Percentiles rank a stretch among this genome's conserved stretches.
These are phyloP conservation scores for Phlebopus sp. DNA, from an alignment of 1,284 basidiomycete genomes.

Conservation along the genomic window DNA sequence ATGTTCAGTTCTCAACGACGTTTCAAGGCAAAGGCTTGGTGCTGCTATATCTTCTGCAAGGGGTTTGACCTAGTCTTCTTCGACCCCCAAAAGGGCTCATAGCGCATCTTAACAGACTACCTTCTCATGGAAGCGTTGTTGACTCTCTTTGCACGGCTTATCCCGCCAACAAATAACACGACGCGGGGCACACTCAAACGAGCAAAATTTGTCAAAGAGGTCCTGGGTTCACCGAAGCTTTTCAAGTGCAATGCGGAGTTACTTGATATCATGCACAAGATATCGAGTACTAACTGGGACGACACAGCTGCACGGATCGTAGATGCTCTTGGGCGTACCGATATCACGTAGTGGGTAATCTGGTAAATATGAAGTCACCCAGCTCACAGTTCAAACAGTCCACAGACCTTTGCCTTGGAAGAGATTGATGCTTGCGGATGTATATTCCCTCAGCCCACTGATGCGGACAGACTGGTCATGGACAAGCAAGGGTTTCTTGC, in stretches of 20 bases:
- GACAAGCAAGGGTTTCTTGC: slow-evolving; percentile 50
- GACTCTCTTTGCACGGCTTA: slow-evolving; percentile 51
- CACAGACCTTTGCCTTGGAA: slow-evolving; percentile 54
- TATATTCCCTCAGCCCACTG: slow-evolving; percentile 33
- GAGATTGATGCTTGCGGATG: slow-evolving; percentile 40
- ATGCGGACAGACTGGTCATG: slow-evolving; percentile 46
- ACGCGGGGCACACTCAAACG: slow-evolving; percentile 37
- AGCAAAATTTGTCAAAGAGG: slow-evolving; percentile 47
- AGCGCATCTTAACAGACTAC: slow-evolving; percentile 41
- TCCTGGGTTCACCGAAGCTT: slow-evolving; percentile 39
- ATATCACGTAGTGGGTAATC: slow-evolving; percentile 47
- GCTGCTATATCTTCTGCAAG: slow-evolving; percentile 29
- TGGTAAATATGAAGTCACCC: background rate
- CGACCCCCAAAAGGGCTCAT: slow-evolving; percentile 4
- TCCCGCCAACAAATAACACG: slow-evolving; percentile 44
- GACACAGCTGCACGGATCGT: slow-evolving; percentile 45
- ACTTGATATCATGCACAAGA: slow-evolving; percentile 40
- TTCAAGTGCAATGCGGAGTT: slow-evolving; percentile 38
- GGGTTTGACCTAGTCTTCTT: slow-evolving; percentile 22
- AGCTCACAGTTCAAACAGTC: slow-evolving; percentile 35
- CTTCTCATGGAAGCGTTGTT: slow-evolving; percentile 55
- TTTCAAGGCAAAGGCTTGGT: slow-evolving; percentile 34
- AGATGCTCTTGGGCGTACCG: slow-evolving; percentile 43
- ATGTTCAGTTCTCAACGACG: slow-evolving; percentile 4
- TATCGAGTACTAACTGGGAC: slow-evolving; percentile 51